Base-by-base conservation (phyloP, 371 early-diverging fungal genomes). In the Mucor indicus region DNA sequence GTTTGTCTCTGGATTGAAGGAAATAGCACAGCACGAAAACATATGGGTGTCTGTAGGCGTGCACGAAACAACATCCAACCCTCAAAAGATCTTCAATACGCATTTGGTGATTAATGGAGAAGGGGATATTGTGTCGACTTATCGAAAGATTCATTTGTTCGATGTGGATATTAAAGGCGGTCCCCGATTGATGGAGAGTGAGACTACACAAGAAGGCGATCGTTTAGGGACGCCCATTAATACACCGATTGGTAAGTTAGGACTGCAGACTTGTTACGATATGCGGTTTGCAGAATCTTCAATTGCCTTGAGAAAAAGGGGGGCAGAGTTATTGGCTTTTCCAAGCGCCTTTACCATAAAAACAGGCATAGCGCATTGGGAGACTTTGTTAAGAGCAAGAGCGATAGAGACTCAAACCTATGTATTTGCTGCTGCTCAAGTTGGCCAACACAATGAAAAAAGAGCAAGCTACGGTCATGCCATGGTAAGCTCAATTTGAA, bases 331-430 rank as follows among this genome's bases (percentile, higher is more conserved):
- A 13, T 55, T 93, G 19, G 79, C 89, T 11, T 93, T 77, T 55
- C 92, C 94, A 15, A 86, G 89, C n/a, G 94, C 91, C 1, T 93
- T 93, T 57, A 92, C 94, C 0, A 51, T 86, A 41, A 73, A 77
- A 39, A 93, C 94, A 1, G 94, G 94, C 2, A 68, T 72, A 44
- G 89, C 92, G 16, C 93, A 93, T 62, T 93, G 93, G 93, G 88
- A 91, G 55, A 48, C 81, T 0, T 76, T 93, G 17, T 62, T 93
- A 33, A 75, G 90, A 8, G 87, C 91, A 7, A 75, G 94, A 37
- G 94, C 94, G 1, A 91, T 93, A 36, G 94, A 93, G 55, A 91
- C 86, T 2, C 93, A 93, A 57, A 60, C 67, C 4, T 81, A 65
- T 55, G 80, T 76, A 0, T 64, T 89, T 40, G 91, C 89, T 0